phyloP scores from a whole-genome alignment of 169 alveolate genomes.

The Perkinsus olseni region DNA sequence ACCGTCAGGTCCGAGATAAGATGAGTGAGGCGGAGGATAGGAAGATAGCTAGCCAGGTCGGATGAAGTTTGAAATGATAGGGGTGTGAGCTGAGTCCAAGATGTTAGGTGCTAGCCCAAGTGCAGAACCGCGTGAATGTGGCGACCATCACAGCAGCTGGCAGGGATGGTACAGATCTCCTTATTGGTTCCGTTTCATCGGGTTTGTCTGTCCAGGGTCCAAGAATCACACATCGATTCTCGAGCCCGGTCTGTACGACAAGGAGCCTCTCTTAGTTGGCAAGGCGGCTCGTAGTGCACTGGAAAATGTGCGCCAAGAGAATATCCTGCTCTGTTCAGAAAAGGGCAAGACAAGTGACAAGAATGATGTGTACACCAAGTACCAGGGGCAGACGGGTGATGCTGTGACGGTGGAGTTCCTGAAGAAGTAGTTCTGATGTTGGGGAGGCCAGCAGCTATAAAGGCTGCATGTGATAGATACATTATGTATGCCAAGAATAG shows the following conservation, averaged over 20 bases:
- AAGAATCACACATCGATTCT: not conserved
- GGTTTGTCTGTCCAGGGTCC: not conserved
- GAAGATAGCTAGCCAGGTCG: slow-evolving; percentile 11
- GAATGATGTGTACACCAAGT: slow-evolving; percentile 41
- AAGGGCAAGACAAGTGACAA: not conserved
- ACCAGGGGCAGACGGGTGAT: slow-evolving; percentile 50
- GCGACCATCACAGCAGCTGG: not conserved
- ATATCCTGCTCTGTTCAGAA: not conserved
- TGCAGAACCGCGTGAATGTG: not conserved
- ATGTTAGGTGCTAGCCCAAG: not conserved
- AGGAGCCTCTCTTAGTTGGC: not conserved
- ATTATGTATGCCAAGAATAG: slow-evolving; percentile 47
- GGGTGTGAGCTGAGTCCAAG: not conserved
- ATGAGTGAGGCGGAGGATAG: slow-evolving; percentile 56
- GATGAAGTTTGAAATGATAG: not conserved
- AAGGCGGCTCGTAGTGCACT: not conserved
- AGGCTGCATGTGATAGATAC: slow-evolving; percentile 23
- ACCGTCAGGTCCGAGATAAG: slow-evolving; percentile 25
- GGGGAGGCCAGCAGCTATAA: not conserved
- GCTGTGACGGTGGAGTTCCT: slow-evolving; percentile 45
- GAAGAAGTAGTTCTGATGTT: slow-evolving; percentile 8
- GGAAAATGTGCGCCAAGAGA: not conserved
- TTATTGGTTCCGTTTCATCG: not conserved
- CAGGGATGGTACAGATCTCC: not conserved
- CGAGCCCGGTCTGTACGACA: not conserved